Evolutionary conservation across 176 grass and related monocot species (phyloP).

Genomic region (Pontederia crassipes): DNA sequence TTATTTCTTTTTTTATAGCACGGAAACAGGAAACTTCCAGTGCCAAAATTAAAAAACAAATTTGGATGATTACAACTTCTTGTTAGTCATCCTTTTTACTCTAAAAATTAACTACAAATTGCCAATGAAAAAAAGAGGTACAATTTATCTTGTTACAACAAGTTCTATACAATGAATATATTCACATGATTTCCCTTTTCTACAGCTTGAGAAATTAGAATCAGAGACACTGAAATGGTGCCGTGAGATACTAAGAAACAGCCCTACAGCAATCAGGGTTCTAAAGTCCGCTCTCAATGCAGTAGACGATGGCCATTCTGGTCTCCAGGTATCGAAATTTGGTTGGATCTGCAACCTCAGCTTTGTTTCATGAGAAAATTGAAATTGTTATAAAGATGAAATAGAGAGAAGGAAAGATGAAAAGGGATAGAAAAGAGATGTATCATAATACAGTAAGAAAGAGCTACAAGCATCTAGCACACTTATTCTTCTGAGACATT

Average conservation of each 20-base stretch:
- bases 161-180: background rate
- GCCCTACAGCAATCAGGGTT: conserved; percentile 68
- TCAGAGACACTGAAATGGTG: conserved; percentile 77
- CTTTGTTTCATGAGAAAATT: too few relatives aligned
- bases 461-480: too few relatives aligned
- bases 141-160: too few relatives aligned
- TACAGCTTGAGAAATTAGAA: conserved; percentile 68
- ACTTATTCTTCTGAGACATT: too few relatives aligned
- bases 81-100: too few relatives aligned
- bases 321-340: conserved; percentile 50
- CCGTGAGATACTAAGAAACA: conserved; percentile 73
- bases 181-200: conserved; percentile 1
- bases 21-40: background rate
- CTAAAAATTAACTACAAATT: too few relatives aligned
- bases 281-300: conserved; percentile 88
- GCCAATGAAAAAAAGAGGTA: too few relatives aligned
- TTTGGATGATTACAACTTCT: too few relatives aligned
- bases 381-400: too few relatives aligned
- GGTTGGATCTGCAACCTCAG: background rate
- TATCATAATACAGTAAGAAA: too few relatives aligned
- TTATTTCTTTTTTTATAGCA: background rate
- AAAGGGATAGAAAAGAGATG: too few relatives aligned
- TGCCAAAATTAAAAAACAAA: background rate
- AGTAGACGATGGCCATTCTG: conserved; percentile 75
- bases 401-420: too few relatives aligned